Evolutionary conservation across 1,284 basidiomycete species (phyloP), one percentile per base, ranked within the genome.

Genomic region (Testicularia cyperi): DNA sequence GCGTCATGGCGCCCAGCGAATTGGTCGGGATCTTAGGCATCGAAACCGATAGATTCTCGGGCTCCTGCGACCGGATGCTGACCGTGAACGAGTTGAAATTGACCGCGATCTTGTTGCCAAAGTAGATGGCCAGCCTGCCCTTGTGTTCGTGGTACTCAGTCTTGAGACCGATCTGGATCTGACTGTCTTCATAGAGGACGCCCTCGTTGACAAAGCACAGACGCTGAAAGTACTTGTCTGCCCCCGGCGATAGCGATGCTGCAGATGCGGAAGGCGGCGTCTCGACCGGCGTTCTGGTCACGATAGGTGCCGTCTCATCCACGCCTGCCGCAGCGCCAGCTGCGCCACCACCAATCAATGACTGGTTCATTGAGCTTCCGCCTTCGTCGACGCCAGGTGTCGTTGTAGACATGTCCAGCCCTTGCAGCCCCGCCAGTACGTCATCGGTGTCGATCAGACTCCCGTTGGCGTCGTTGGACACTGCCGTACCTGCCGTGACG

Each of bases 131-230:
- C 31, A 98, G 77, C 63, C 94, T 88, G 13, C 94, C 94, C 26
- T 90, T 83, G 66, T 91, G 86, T 12, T 88, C 88, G 77, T 96
- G 92, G 76, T 90, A 98, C 70, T 92, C 87, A 34, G 91, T 90
- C 79, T 98, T 98, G 80, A 98, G 79, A 21, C 94, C 95, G 55
- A 98, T 86, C 77, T 97, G 94, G 25, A 98, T 83, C 78, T 94
- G 89, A 13, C 88, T 84, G 71, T 98, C 95, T 54, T 98, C 95
- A 78, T 90, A 98, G 14, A 98, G 82, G 19, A 98, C 86, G 34
- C 95, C 95, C 62, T 98, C 94, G 18, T 82, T 78, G 24, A 80
- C 81, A 77, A 86, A 90, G 2, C 83, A 85, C 23, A 97, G 81
- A 57, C 91, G 88, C 62, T 90, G 86, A 69, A 90, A 88, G 88